Conservation (phyloP, 2,329 filamentous ascomycete species). For the Paraconiothyrium brasiliense region DNA sequence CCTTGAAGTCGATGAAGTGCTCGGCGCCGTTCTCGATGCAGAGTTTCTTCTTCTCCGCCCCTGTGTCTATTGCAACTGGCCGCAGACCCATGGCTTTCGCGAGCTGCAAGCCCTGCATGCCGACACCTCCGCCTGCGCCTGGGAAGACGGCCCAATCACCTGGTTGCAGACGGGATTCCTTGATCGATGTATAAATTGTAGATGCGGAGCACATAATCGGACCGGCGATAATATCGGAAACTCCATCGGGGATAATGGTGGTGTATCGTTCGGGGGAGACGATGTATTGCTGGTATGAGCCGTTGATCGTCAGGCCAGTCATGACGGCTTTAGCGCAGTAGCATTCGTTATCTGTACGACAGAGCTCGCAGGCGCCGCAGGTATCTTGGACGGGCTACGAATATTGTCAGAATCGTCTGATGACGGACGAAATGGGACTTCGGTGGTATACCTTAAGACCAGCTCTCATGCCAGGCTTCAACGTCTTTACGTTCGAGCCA, state of each 20-base stretch:
- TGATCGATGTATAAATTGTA: conserved; percentile 67
- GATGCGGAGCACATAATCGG: conserved; percentile 69
- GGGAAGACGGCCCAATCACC: conserved; percentile 64
- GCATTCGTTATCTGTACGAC: conserved; percentile 63
- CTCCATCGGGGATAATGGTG: conserved; percentile 64
- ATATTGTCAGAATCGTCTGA: not conserved
- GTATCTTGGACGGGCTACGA: conserved; percentile 38
- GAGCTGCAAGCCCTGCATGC: conserved; percentile 65
- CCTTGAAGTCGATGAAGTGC: conserved; percentile 51
- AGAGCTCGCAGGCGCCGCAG: conserved; percentile 55
- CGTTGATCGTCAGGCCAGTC: conserved; percentile 55
- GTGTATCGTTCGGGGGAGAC: conserved; percentile 65
- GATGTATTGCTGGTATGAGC: conserved; percentile 69
- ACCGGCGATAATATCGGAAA: conserved; percentile 65
- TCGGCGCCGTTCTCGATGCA: conserved; percentile 47
- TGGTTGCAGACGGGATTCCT: conserved; percentile 58
- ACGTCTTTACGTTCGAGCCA: conserved; percentile 62
- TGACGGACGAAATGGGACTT: not conserved
- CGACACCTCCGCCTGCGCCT: conserved; percentile 59
- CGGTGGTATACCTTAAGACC: conserved; percentile 44
- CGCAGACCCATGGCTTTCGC: conserved; percentile 52
- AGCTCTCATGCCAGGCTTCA: conserved; percentile 52
- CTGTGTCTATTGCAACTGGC: conserved; percentile 49
- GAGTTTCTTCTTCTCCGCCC: conserved; percentile 47
- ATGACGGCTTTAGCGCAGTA: conserved; percentile 60